Evolutionary conservation across 805 yeast species (phyloP).

Genomic region (Candida palmyrensis): DNA sequence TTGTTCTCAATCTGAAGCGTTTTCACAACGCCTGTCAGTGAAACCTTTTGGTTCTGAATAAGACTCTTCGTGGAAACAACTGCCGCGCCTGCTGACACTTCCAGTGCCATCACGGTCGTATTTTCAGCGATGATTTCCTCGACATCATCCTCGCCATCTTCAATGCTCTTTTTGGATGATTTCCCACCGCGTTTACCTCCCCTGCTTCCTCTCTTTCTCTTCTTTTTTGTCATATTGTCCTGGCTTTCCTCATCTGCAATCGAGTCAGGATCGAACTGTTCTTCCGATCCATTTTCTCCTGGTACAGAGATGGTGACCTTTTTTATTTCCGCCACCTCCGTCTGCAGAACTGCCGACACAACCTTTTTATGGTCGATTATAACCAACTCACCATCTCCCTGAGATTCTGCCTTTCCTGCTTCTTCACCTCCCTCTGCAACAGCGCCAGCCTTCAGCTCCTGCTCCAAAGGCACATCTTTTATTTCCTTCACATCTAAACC

Average conservation of each 20-base stretch:
- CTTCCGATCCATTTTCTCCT: background rate
- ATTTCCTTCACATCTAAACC: conserved; percentile 7
- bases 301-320: background rate
- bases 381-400: too few species aligned
- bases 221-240: conserved; percentile 35
- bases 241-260: background rate
- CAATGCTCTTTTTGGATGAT: conserved; percentile 26
- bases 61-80: conserved; percentile 2
- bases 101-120: background rate
- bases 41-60: conserved; percentile 7
- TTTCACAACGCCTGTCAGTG: conserved; percentile 19
- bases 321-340: background rate
- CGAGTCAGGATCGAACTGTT: too few species aligned
- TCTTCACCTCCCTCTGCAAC: conserved; percentile 3
- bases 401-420: conserved; percentile 2
- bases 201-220: conserved; percentile 78
- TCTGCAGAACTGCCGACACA: background rate
- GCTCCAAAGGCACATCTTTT: conserved; percentile 1
- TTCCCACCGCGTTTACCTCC: conserved; percentile 64
- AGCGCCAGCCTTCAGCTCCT: background rate
- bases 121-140: conserved; percentile 1
- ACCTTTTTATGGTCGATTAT: background rate
- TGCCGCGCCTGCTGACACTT: background rate
- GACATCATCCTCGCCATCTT: conserved; percentile 10
- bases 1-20: conserved; percentile 43